A percentile compares a stretch with the other conserved stretches of the same genome.
Conservation (phyloP, 139 green algal species). For the Picochlorum sp. region DNA sequence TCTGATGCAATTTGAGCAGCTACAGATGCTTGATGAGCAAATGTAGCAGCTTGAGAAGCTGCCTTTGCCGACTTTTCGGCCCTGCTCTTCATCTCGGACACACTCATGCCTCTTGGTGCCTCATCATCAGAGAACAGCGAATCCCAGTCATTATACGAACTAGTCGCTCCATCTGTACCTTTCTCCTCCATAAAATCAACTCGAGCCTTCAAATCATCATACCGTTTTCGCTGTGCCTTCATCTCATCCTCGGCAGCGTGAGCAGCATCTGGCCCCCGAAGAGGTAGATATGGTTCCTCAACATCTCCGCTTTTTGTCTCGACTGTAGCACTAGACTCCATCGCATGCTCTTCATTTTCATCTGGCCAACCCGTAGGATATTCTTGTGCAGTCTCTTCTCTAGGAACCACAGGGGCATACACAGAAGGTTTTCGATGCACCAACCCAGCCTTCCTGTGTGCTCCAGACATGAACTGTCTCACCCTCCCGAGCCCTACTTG, state of each 20-base stretch:
- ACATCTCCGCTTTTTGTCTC: too few species aligned
- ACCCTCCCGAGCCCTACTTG: too few species aligned
- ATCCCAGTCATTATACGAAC: neutral
- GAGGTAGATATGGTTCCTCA: too few species aligned
- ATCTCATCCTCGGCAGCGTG: neutral
- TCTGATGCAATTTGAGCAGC: conserved; percentile 4
- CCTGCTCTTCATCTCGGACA: neutral
- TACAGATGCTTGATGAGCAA: conserved; percentile 3
- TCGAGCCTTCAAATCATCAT: neutral
- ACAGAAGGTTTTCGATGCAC: too few species aligned
- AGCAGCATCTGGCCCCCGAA: conserved; percentile 2
- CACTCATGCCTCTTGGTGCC: neutral
- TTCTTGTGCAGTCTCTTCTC: too few species aligned
- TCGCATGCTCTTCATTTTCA: too few species aligned
- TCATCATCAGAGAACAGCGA: conserved; percentile 1
- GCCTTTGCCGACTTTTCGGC: neutral
- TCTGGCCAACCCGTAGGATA: too few species aligned
- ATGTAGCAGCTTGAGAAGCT: neutral
- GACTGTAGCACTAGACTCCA: too few species aligned
- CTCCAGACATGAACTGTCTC: too few species aligned
- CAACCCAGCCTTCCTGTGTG: too few species aligned
- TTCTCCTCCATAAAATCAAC: neutral
- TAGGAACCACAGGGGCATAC: too few species aligned
- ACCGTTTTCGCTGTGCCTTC: conserved; percentile 3
- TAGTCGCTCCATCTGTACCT: neutral